Evolutionary conservation across 2,329 filamentous ascomycete species (phyloP), one percentile per base, ranked within the genome.

Genomic region (Dothideomycetidae sp.): DNA sequence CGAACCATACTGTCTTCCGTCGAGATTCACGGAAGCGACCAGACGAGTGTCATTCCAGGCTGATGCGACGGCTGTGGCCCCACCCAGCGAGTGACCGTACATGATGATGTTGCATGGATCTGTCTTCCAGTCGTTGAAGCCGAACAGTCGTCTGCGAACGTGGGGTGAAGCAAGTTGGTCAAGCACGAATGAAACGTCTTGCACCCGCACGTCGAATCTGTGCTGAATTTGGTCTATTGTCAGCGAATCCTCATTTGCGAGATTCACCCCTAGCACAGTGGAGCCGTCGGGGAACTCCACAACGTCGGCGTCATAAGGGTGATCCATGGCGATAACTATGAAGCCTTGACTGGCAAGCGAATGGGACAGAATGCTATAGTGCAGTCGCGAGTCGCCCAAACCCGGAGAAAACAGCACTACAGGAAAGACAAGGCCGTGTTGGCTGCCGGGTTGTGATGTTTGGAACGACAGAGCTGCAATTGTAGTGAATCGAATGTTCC

Each of bases 271-370:
- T 31, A 47, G 47, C 5, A 55, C 48, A 9, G 58, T 42, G 1
- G 53, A 52, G 3, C 58, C 65, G 21, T 26, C 21, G 7, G 21
- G 61, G n/a, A 64, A 68, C 38, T 67, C 58, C 5, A 71, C 57
- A 13, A 65, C 52, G 1, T 48, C 40, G 0, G 60, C 54, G 33
- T 70, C 66, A 33, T 63, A 61, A 0, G 67, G 58, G 35, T 70
- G 67, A 39, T 71, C 68, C 15, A 71, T 50, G 0, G 64, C 52
- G 10, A 68, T 50, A 2, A 71, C 62, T 0, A 59, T 52, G 33
- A 60, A 64, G 0, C 67, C 67, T 4, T 59, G 53, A 11, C 61
- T 64, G 0, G 66, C 63, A 3, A 71, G 52, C 3, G 63, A 59
- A 2, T 58, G 57, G 2, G 64, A 62, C 40, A 63, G 55, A 4